These are phyloP conservation scores for Fraxinus dipetala DNA, from an alignment of 305 asterid species.

Conservation along the genomic window DNA sequence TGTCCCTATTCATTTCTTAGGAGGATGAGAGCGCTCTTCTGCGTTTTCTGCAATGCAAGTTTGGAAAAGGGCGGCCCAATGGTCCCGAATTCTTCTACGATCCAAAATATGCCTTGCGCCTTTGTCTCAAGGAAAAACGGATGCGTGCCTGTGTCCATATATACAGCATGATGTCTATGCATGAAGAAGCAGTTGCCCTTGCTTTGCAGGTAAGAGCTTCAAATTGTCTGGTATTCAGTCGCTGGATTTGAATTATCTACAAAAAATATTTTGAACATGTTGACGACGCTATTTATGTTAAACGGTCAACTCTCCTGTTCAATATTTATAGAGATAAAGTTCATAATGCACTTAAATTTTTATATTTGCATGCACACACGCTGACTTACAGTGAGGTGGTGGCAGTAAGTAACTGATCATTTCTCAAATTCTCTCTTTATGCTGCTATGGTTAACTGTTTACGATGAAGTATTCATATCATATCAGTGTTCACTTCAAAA, in stretches of 20 bases:
- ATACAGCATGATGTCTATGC: constrained; percentile 99
- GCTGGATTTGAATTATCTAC: constrained; percentile 6
- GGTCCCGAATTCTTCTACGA: constrained; percentile 91
- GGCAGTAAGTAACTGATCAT: background rate
- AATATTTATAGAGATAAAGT: background rate
- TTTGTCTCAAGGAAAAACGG: constrained; percentile 79
- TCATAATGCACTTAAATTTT: background rate
- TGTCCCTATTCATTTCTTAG: constrained; percentile 37
- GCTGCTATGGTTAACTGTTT: background rate
- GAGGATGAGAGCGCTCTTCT: constrained; percentile 93
- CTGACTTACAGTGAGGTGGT: background rate
- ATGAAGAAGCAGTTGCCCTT: constrained; percentile 97
- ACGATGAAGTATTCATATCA: constrained; percentile 4
- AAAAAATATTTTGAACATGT: background rate
- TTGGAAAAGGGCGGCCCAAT: constrained; percentile 72
- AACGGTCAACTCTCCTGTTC: constrained; percentile 13
- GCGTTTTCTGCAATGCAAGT: constrained; percentile 91
- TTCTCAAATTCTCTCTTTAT: background rate
- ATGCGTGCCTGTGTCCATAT: constrained; percentile 98
- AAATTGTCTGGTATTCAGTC: constrained; percentile 19
- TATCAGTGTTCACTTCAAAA: constrained; percentile 1
- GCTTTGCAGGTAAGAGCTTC: constrained; percentile 68
- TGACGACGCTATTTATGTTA: constrained; percentile 10
- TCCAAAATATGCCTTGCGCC: constrained; percentile 95
- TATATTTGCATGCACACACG: background rate